A percentile compares a stretch with the other conserved stretches of the same genome.
phyloP scores from a whole-genome alignment of 108 stramenopile genomes.

The Pseudonitzschia delicatissima region DNA sequence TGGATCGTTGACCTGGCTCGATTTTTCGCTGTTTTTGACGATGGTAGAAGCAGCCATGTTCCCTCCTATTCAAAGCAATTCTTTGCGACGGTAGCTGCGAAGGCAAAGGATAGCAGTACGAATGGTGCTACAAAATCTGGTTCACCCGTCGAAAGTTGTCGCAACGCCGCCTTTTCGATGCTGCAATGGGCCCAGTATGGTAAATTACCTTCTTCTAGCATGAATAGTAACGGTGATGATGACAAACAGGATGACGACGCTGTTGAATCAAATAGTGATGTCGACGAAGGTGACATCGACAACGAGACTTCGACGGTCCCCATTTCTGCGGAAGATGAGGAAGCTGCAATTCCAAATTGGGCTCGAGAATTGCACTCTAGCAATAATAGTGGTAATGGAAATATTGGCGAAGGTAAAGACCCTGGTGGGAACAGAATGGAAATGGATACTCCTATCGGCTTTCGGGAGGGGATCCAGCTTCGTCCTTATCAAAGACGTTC shows the following conservation, averaged over 20 bases:
- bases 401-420: slow-evolving; percentile 10
- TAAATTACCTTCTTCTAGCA: no score
- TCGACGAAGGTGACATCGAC: slow-evolving; percentile 23
- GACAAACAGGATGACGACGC: slow-evolving; percentile 15
- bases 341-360: slow-evolving; percentile 21
- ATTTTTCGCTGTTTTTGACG: slow-evolving; percentile 4
- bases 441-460: slow-evolving; percentile 50
- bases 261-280: slow-evolving; percentile 25
- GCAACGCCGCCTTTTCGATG: slow-evolving; percentile 64
- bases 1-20: slow-evolving; percentile 1
- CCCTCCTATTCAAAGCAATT: neutral
- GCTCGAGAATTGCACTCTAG: slow-evolving; percentile 9
- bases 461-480: slow-evolving; percentile 34
- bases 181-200: slow-evolving; percentile 84
- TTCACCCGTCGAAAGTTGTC: slow-evolving; percentile 6
- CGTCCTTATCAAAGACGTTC: slow-evolving; percentile 78
- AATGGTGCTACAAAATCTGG: neutral
- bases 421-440: slow-evolving; percentile 7
- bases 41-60: neutral
- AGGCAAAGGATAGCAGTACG: neutral
- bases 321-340: neutral
- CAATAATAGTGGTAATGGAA: neutral
- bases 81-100: neutral
- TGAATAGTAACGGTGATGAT: slow-evolving; percentile 13
- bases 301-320: neutral